phyloP scores from a whole-genome alignment of 257 asterid species.

The Salvia splendens region DNA sequence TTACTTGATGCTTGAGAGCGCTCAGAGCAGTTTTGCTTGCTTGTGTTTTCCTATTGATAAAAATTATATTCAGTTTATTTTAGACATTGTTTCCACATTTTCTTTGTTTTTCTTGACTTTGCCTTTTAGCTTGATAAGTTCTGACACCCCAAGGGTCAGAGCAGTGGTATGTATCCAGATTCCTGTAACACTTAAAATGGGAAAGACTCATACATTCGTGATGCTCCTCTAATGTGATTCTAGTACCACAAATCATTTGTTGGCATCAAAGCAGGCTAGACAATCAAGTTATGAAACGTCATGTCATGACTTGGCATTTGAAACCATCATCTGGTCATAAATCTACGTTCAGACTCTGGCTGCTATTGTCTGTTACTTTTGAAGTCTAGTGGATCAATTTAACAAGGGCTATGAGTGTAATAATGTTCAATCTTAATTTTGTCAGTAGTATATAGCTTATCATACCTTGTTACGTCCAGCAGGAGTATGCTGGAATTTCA shows the following conservation, averaged over 20 bases:
- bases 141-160: constrained; percentile 14
- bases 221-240: not conserved
- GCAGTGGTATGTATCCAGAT: not conserved
- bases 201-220: not conserved
- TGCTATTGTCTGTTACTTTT: constrained; percentile 12
- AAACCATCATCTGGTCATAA: constrained; percentile 27
- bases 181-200: constrained; percentile 4
- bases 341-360: constrained; percentile 14
- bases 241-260: constrained; percentile 5
- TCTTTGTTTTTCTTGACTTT: constrained; percentile 6
- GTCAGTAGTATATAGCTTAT: constrained; percentile 12
- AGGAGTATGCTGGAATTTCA: constrained; percentile 70
- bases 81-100: constrained; percentile 6
- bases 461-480: constrained; percentile 35
- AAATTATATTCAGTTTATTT: constrained; percentile 13
- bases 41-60: constrained; percentile 16
- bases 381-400: constrained; percentile 8
- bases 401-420: constrained; percentile 4
- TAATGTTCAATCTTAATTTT: constrained; percentile 19
- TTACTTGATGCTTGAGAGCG: constrained; percentile 21
- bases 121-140: constrained; percentile 18
- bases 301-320: constrained; percentile 24
- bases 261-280: constrained; percentile 17
- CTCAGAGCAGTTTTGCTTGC: not conserved
- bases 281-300: constrained; percentile 16